phyloP scores from a whole-genome alignment of 495 filamentous ascomycete species.

The Aspergillus bridgeri region DNA sequence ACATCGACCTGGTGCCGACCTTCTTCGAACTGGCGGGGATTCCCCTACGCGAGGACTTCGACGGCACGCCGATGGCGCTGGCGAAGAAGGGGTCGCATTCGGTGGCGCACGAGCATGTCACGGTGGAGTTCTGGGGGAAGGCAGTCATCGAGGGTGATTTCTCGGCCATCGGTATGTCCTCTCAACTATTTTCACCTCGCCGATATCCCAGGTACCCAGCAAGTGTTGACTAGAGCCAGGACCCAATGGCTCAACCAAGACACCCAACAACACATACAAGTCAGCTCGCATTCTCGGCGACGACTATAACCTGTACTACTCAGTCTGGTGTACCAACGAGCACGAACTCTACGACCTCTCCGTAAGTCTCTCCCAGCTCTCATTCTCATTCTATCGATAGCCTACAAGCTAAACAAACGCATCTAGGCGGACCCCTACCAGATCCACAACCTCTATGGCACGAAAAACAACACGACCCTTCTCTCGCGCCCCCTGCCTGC shows the following conservation, averaged over 20 bases:
- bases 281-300: constrained; percentile 53
- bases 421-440: constrained; percentile 61
- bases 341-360: constrained; percentile 62
- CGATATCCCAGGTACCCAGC: background rate
- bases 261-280: constrained; percentile 62
- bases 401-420: background rate
- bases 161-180: constrained; percentile 25
- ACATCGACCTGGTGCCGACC: constrained; percentile 68
- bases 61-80: constrained; percentile 56
- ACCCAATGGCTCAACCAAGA: constrained; percentile 13
- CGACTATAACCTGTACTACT: constrained; percentile 58
- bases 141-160: constrained; percentile 49
- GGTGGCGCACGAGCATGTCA: constrained; percentile 60
- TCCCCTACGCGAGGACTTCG: constrained; percentile 51
- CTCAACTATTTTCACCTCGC: too few species aligned
- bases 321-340: constrained; percentile 64
- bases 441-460: constrained; percentile 53
- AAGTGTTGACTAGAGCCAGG: constrained; percentile 17
- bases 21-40: constrained; percentile 52
- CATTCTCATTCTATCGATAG: background rate
- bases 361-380: constrained; percentile 24
- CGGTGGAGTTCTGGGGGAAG: constrained; percentile 62
- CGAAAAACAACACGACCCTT: constrained; percentile 17
- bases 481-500: constrained; percentile 44
- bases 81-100: constrained; percentile 21